phyloP scores from a whole-genome alignment of 805 yeast species.

The Clavispora asparagi region DNA sequence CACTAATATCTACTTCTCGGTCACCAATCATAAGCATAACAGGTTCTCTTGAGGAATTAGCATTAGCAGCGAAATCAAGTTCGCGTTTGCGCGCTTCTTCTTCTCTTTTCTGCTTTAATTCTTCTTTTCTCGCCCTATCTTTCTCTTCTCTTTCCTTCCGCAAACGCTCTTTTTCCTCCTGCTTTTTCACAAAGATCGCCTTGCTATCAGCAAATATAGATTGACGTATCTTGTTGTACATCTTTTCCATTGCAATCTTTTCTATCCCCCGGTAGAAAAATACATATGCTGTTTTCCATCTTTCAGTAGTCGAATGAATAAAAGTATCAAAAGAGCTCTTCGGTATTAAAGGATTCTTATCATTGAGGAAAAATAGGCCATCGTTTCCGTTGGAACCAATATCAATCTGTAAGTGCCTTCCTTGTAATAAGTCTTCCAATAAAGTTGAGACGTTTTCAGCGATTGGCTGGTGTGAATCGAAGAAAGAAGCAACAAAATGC shows the following conservation, averaged over 20 bases:
- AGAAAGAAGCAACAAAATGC: conserved; percentile 21
- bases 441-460: conserved; percentile 13
- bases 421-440: conserved; percentile 10
- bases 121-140: conserved; percentile 25
- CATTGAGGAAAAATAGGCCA: conserved; percentile 9
- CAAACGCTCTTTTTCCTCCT: conserved; percentile 22
- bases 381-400: conserved; percentile 2
- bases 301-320: conserved; percentile 48
- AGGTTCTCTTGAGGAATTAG: conserved; percentile 33
- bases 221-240: not conserved
- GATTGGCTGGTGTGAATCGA: conserved; percentile 23
- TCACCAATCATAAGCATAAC: conserved; percentile 72
- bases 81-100: conserved; percentile 22
- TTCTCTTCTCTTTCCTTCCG: conserved; percentile 26
- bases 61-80: conserved; percentile 2
- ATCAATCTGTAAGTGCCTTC: conserved; percentile 17
- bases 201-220: conserved; percentile 33
- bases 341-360: conserved; percentile 4
- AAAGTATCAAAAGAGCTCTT: conserved; percentile 13
- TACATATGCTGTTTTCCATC: conserved; percentile 62
- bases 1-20: conserved; percentile 75
- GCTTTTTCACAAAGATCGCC: conserved; percentile 25
- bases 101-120: conserved; percentile 22
- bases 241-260: not conserved
- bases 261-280: conserved; percentile 2